Evolutionary conservation across 2,329 filamentous ascomycete species (phyloP).

Genomic region (Xylaria sp.): DNA sequence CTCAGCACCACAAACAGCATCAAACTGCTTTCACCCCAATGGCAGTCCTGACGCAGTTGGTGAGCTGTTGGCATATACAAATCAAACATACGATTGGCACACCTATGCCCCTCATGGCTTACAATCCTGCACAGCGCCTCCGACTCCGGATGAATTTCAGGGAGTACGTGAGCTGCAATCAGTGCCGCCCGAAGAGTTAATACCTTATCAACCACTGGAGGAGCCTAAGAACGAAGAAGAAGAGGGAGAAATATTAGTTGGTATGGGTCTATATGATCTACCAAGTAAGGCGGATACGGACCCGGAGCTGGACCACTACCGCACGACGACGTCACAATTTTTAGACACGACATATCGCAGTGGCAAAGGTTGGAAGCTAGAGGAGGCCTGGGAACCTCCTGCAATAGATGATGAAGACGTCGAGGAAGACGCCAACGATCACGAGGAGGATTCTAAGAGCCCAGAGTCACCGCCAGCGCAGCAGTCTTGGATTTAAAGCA

Average conservation of each 20-base stretch:
- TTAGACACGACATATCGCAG: conserved; percentile 57
- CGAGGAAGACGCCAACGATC: conserved; percentile 51
- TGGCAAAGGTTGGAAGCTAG: conserved; percentile 79
- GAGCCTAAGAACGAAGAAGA: conserved; percentile 60
- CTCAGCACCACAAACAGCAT: conserved; percentile 41
- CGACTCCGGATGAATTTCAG: conserved; percentile 64
- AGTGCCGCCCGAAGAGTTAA: conserved; percentile 55
- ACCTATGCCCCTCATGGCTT: conserved; percentile 52
- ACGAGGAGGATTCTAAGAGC: conserved; percentile 42
- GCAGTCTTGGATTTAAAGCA: conserved; percentile 36
- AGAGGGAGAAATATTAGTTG: conserved; percentile 75
- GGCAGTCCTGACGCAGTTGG: conserved; percentile 39
- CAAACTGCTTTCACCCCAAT: conserved; percentile 36
- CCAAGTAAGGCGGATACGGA: conserved; percentile 63
- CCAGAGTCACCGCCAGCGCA: conserved; percentile 38
- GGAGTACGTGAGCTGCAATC: conserved; percentile 56
- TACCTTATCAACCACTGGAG: conserved; percentile 56
- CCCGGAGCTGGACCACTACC: conserved; percentile 59
- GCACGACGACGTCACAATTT: conserved; percentile 60
- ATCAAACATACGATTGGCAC: conserved; percentile 50
- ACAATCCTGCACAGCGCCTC: conserved; percentile 56
- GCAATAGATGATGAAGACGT: conserved; percentile 63
- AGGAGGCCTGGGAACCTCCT: conserved; percentile 79
- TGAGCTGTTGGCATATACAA: conserved; percentile 40
- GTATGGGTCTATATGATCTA: conserved; percentile 80